These are phyloP conservation scores for Exophiala phaeomuriformis DNA, from an alignment of 2,329 filamentous ascomycete genomes.

Conservation along the genomic window DNA sequence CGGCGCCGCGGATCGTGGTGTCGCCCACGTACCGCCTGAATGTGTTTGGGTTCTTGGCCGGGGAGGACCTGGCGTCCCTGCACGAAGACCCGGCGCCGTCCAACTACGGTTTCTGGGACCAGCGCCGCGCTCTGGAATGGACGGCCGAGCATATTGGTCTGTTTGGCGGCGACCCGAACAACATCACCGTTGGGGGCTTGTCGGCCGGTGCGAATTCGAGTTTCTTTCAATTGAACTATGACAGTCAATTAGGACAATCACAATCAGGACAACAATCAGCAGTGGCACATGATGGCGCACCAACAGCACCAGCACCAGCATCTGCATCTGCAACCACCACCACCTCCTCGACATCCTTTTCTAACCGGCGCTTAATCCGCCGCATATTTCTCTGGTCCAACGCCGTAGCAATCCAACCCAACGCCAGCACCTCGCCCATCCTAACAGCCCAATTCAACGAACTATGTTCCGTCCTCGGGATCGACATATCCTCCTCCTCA, in stretches of 20 bases:
- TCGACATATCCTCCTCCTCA: conserved; percentile 21
- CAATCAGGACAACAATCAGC: too few relatives aligned
- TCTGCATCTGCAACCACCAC: too few relatives aligned
- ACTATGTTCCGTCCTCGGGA: conserved; percentile 33
- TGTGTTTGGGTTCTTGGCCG: conserved; percentile 45
- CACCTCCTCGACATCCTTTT: too few relatives aligned
- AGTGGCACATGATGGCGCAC: too few relatives aligned
- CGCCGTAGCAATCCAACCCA: conserved; percentile 42
- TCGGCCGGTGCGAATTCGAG: conserved; percentile 42
- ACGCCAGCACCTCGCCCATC: conserved; percentile 31
- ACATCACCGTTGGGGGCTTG: conserved; percentile 41
- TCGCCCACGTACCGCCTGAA: conserved; percentile 46
- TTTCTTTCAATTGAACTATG: conserved; percentile 38
- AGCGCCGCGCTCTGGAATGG: conserved; percentile 47
- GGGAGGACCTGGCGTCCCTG: conserved; percentile 33
- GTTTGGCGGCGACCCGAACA: conserved; percentile 43
- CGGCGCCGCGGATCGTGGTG: conserved; percentile 33
- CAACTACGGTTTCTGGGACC: conserved; percentile 44
- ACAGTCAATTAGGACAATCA: conserved; percentile 27
- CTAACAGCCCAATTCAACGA: conserved; percentile 40
- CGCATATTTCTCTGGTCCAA: conserved; percentile 42
- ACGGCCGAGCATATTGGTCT: conserved; percentile 41
- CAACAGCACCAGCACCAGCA: too few relatives aligned
- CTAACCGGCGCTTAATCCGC: conserved; percentile 29
- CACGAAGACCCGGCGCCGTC: conserved; percentile 31